Base-by-base conservation (phyloP, 2,329 filamentous ascomycete species). In the Colletotrichum phormii region DNA sequence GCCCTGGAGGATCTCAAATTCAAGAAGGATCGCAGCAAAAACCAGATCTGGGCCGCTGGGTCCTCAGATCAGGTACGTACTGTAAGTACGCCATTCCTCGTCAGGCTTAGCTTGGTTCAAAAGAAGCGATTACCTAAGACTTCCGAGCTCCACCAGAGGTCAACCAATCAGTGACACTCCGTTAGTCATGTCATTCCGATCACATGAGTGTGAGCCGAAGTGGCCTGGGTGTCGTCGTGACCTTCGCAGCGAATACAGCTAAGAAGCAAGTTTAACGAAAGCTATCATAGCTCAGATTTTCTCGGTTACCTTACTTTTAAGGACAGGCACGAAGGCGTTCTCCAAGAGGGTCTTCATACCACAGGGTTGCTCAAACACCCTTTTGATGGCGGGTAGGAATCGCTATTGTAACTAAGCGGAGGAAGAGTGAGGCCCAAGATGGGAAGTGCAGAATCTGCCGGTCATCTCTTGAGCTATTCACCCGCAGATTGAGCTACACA, bases 71-170 rank as follows among this genome's bases (percentile, higher is more conserved):
- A 22, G 42, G 18, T 49, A 49, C 18, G 42, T 49, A 42, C 37
- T 18, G 18, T 3, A 8, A 22, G 18, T 22, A 49, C 42, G 18
- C 42, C 42, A 49, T 18, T 49, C 18, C 8, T 22, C 1, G 22
- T 49, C 7, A 5, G 18, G 42, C 4, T 22, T 49, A 49, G 42
- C 42, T 4, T 1, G 42, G 18, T 7, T 3, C 18, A 2, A 9
- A 0, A 9, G 1, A n/a, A 18, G 3, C 8, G 8, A n/a, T 49
- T 49, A 49, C 42, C 18, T 49, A 49, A 49, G 42, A 49, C 8
- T 5, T 2, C 18, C 4, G 7, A 1, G 18, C 7, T 11, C 42
- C 42, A 11, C 4, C 18, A 22, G 4, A 11, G 0, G 0, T 11
- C 3, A 9, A 3, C 18, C 42, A 49, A 49, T 49, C 42, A 49